phyloP scores from a whole-genome alignment of 305 asterid genomes.

The Fraxinus sp. region DNA sequence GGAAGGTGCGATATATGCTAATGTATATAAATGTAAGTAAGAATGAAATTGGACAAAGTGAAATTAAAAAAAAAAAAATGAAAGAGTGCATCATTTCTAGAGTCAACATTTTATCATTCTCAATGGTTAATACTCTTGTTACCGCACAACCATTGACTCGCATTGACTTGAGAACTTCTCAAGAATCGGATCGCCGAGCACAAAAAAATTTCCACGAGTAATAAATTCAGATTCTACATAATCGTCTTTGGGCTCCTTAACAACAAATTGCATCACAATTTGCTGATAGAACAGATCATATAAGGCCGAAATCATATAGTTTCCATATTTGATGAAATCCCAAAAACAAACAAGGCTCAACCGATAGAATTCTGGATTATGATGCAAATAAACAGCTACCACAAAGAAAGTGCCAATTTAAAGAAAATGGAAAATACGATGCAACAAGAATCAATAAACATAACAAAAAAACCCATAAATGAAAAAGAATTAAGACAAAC shows the following conservation, averaged over 20 bases:
- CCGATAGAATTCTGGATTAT: neutral
- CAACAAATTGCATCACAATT: neutral
- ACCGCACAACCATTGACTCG: neutral
- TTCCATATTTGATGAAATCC: neutral
- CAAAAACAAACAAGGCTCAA: neutral
- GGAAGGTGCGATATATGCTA: neutral
- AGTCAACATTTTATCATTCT: neutral
- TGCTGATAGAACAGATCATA: neutral
- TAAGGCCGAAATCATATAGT: neutral
- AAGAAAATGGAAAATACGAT: neutral
- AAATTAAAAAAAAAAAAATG: no score
- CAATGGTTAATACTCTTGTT: neutral
- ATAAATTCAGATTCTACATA: neutral
- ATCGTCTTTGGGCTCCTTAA: neutral
- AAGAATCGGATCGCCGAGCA: neutral
- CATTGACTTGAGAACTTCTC: neutral
- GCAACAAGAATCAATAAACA: constrained; percentile 6
- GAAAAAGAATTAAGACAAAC: neutral
- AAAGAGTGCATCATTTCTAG: neutral
- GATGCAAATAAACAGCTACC: neutral
- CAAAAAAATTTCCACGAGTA: neutral
- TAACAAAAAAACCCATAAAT: neutral
- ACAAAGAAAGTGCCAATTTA: neutral
- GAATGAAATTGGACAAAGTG: neutral
- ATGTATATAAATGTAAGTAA: neutral